These are phyloP conservation scores for Boletus rubescentipes DNA, from an alignment of 768 basidiomycete species.

Conservation along the genomic window DNA sequence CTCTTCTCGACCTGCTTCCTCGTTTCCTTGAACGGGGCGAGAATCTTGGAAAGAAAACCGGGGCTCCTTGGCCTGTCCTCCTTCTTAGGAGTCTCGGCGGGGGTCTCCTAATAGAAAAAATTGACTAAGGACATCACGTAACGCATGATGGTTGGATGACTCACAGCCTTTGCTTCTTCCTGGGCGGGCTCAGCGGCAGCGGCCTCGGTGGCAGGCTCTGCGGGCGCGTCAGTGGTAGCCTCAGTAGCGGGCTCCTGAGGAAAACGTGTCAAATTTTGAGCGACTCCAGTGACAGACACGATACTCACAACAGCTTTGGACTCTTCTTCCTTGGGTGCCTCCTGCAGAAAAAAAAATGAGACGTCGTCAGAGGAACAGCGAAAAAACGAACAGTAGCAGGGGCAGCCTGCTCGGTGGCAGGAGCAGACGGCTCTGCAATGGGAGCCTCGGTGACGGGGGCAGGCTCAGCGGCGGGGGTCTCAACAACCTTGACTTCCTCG, in stretches of 20 bases:
- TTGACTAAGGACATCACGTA: slow-evolving; percentile 30
- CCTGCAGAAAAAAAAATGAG: slow-evolving; percentile 25
- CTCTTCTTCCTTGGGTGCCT: slow-evolving; percentile 43
- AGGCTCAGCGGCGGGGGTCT: slow-evolving; percentile 36
- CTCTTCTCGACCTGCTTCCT: slow-evolving; percentile 56
- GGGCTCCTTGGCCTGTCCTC: slow-evolving; percentile 83
- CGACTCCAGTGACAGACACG: fast-evolving
- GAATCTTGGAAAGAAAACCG: slow-evolving; percentile 69
- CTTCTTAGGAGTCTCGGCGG: slow-evolving; percentile 59
- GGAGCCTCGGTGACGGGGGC: slow-evolving; percentile 32
- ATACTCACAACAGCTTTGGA: slow-evolving; percentile 38
- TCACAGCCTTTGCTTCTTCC: slow-evolving; percentile 45
- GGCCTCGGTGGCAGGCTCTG: slow-evolving; percentile 31
- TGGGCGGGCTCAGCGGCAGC: slow-evolving; percentile 36
- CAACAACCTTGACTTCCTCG: slow-evolving; percentile 55
- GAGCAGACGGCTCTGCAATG: slow-evolving; percentile 21
- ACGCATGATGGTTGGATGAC: slow-evolving; percentile 16
- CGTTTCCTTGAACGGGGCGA: slow-evolving; percentile 69
- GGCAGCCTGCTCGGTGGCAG: slow-evolving; percentile 33
- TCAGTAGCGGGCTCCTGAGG: slow-evolving; percentile 39
- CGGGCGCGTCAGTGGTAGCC: slow-evolving; percentile 19
- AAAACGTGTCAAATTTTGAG: neutral
- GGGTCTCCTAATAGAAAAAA: slow-evolving; percentile 32
- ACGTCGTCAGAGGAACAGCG: neutral
- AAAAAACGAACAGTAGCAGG: slow-evolving; percentile 35